phyloP scores from a whole-genome alignment of 2,329 filamentous ascomycete species.

The Trichoderma sp. region DNA sequence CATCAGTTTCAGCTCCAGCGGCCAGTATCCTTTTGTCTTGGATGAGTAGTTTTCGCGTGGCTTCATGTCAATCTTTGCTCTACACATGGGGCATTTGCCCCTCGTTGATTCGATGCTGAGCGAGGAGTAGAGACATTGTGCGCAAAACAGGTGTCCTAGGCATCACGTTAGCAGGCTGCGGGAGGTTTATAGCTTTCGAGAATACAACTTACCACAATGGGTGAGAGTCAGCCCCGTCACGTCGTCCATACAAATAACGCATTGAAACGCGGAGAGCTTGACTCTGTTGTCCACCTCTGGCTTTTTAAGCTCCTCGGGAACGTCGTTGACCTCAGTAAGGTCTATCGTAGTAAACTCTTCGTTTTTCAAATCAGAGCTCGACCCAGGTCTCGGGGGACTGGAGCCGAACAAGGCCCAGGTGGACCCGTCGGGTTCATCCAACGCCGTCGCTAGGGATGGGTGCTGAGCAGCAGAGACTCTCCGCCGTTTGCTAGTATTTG shows the following conservation, averaged over 20 bases:
- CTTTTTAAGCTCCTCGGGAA: slow-evolving; percentile 43
- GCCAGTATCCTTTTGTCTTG: slow-evolving; percentile 54
- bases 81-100: slow-evolving; percentile 62
- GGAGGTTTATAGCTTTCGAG: neutral
- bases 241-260: slow-evolving; percentile 66
- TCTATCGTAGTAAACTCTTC: slow-evolving; percentile 34
- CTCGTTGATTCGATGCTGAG: slow-evolving; percentile 54
- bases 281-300: slow-evolving; percentile 47
- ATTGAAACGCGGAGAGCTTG: slow-evolving; percentile 58
- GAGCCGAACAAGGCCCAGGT: slow-evolving; percentile 30
- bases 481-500: slow-evolving; percentile 27
- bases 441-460: neutral
- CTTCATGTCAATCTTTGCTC: slow-evolving; percentile 54
- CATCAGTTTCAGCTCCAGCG: slow-evolving; percentile 61
- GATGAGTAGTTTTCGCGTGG: slow-evolving; percentile 38
- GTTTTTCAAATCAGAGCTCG: slow-evolving; percentile 20
- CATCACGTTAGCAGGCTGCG: slow-evolving; percentile 20
- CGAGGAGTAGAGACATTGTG: slow-evolving; percentile 58
- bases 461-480: slow-evolving; percentile 17
- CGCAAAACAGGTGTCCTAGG: slow-evolving; percentile 62
- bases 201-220: slow-evolving; percentile 57
- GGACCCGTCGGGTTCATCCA: slow-evolving; percentile 28
- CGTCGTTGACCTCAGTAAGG: slow-evolving; percentile 41
- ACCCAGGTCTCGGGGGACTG: slow-evolving; percentile 19
- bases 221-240: slow-evolving; percentile 58